Evolutionary conservation across 257 asterid genomes (phyloP).

Genomic region (Fraxinus excelsior): DNA sequence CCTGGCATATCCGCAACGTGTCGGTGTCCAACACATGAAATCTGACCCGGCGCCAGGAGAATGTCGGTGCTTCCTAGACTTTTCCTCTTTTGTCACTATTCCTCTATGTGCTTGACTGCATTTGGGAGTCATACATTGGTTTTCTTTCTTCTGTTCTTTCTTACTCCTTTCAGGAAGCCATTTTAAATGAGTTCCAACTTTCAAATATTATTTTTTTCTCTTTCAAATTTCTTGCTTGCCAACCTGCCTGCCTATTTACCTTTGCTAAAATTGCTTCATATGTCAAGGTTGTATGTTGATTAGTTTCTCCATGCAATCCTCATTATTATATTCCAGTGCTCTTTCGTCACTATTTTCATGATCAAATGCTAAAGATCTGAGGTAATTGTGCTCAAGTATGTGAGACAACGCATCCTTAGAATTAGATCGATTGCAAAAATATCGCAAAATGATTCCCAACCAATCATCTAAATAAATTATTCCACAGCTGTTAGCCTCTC

Average conservation of each 20-base stretch:
- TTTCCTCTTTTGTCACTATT: background rate
- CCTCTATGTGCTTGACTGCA: background rate
- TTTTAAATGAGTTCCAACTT: background rate
- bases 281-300: background rate
- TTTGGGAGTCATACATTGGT: background rate
- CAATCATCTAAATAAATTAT: background rate
- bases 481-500: background rate
- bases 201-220: too few relatives aligned
- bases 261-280: background rate
- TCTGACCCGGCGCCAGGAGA: too few relatives aligned
- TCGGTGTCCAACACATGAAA: too few relatives aligned
- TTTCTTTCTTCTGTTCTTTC: too few relatives aligned
- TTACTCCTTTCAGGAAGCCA: background rate
- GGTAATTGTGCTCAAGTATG: background rate
- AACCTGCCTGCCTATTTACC: background rate
- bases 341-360: background rate
- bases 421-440: background rate
- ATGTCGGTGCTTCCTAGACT: too few relatives aligned
- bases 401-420: background rate
- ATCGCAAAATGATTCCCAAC: background rate
- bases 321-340: background rate
- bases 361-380: background rate
- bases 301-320: background rate
- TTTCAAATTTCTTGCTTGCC: background rate
- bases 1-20: too few relatives aligned